Conservation (phyloP, 116 monocot species). For the Thalassia testudinum region DNA sequence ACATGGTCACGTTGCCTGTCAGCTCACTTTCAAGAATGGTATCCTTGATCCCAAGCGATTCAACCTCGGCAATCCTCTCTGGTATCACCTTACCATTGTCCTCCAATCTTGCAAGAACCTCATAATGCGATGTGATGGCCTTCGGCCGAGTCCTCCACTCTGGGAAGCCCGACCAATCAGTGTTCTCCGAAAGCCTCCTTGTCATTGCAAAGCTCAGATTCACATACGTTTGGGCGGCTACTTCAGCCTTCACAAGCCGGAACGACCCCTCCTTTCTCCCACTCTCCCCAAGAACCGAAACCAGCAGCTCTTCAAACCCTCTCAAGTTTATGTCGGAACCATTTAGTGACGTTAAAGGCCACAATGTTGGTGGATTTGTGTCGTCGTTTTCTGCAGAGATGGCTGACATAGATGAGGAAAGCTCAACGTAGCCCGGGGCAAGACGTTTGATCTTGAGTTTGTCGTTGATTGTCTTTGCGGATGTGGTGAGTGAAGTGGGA, state of each 20-base stretch:
- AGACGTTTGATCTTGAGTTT: slow-evolving; percentile 90
- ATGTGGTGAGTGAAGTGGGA: slow-evolving; percentile 67
- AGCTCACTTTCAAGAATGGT: slow-evolving; percentile 18
- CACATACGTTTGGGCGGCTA: slow-evolving; percentile 63
- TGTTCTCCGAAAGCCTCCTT: slow-evolving; percentile 33
- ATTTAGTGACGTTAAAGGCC: slow-evolving; percentile 78
- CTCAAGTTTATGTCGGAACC: slow-evolving; percentile 48
- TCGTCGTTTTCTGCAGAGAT: slow-evolving; percentile 8
- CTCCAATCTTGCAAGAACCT: slow-evolving; percentile 80
- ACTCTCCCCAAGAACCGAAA: slow-evolving; percentile 68
- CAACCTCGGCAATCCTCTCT: slow-evolving; percentile 64
- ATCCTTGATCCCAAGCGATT: slow-evolving; percentile 29
- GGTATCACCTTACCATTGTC: slow-evolving; percentile 66
- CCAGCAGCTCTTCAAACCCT: slow-evolving; percentile 73
- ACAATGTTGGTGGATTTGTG: slow-evolving; percentile 13
- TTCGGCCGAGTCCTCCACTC: slow-evolving; percentile 68
- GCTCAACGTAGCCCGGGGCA: slow-evolving; percentile 79
- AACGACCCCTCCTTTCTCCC: slow-evolving; percentile 53
- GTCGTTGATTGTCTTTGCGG: slow-evolving; percentile 29
- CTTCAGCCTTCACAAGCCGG: slow-evolving; percentile 55
- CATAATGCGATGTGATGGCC: slow-evolving; percentile 38
- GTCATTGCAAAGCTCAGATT: slow-evolving; percentile 68
- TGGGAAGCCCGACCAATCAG: slow-evolving; percentile 39
- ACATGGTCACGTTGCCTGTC: slow-evolving; percentile 46
- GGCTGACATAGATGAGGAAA: slow-evolving; percentile 45